Percentiles rank a stretch among this genome's conserved stretches.
phyloP scores from a whole-genome alignment of 2,329 filamentous ascomycete species.

The Penicillium hesseltinei region DNA sequence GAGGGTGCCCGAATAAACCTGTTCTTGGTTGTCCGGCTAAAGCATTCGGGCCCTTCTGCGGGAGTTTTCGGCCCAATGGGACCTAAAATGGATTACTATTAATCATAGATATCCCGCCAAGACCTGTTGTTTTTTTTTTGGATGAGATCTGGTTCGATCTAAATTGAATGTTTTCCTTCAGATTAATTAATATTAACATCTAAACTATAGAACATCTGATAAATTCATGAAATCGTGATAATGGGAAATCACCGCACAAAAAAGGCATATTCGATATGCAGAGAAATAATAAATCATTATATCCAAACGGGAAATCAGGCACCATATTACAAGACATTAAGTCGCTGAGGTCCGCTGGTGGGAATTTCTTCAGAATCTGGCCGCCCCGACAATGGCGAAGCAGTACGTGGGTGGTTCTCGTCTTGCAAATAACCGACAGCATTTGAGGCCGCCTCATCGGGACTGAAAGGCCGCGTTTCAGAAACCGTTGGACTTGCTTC shows the following conservation, averaged over 20 bases:
- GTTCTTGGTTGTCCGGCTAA: constrained; percentile 16
- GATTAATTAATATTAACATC: constrained; percentile 4
- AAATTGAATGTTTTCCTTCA: background rate
- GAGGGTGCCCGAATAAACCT: constrained; percentile 2
- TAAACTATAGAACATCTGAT: background rate
- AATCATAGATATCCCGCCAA: constrained; percentile 1
- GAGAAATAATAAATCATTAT: constrained; percentile 11
- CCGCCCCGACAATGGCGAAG: constrained; percentile 12
- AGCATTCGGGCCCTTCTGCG: constrained; percentile 22
- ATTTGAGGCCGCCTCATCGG: constrained; percentile 14
- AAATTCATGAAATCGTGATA: constrained; percentile 7
- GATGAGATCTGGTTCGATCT: background rate
- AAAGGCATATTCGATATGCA: constrained; percentile 7
- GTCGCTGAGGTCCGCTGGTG: constrained; percentile 7
- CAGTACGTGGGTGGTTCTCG: constrained; percentile 9
- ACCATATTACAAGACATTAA: constrained; percentile 16
- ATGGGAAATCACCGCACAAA: background rate
- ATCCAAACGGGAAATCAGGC: constrained; percentile 3
- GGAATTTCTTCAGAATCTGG: constrained; percentile 13
- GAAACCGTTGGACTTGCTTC: constrained; percentile 32
- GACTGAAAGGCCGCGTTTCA: constrained; percentile 10
- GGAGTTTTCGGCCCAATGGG: constrained; percentile 26
- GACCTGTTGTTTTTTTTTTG: background rate
- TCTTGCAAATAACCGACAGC: constrained; percentile 12
- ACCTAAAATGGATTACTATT: constrained; percentile 11